Evolutionary conservation across 768 basidiomycete species (phyloP), one percentile per base, ranked within the genome.

Genomic region (Amanita subjunquillea): DNA sequence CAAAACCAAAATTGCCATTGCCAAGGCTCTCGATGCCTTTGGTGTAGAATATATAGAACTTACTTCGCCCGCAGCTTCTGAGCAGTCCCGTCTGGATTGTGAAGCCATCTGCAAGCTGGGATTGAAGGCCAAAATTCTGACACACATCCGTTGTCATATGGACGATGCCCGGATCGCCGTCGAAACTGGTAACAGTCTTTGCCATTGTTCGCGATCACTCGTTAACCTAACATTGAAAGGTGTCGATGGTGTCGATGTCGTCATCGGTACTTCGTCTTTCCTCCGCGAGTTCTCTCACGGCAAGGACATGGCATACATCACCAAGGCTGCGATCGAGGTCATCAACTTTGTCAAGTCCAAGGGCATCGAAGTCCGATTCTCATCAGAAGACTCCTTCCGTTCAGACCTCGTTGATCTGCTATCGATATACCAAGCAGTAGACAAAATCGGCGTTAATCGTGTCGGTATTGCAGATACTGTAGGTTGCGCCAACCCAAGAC

Each of bases 41-140:
- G 96, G 96, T 63, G 96, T 98, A 54, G 96, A 99, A 67, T 99
- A 99, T 78, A 93, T 99, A 64, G 96, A 99, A 65, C 86, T 99
- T 65, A 99, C 96, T 34, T 97, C 95, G 13, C 95, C 96, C 45
- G 92, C 88, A 41, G 95, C 96, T 22, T 97, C 95, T 4, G 92
- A 97, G 63, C 93, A 98, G 69, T 96, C 93, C 20, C 81, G 87
- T 32, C 66, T 74, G 29, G 95, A 98, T 65, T 99, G 96, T 72
- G 91, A 95, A 74, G 89, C 91, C 43, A 99, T 99, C 70, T 99
- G 96, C 84, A 94, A 92, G 78, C 90, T 98, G 59, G 93, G 94
- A 2, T 77, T 98, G 69, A 92, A 90, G 76, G 77, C 85, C 63
- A 96, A 95, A 79, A 93, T 98, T 69, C 80, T 98, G 56, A 99